These are phyloP conservation scores for Leptographium lundbergii DNA, from an alignment of 2,329 filamentous ascomycete species.

Conservation along the genomic window DNA sequence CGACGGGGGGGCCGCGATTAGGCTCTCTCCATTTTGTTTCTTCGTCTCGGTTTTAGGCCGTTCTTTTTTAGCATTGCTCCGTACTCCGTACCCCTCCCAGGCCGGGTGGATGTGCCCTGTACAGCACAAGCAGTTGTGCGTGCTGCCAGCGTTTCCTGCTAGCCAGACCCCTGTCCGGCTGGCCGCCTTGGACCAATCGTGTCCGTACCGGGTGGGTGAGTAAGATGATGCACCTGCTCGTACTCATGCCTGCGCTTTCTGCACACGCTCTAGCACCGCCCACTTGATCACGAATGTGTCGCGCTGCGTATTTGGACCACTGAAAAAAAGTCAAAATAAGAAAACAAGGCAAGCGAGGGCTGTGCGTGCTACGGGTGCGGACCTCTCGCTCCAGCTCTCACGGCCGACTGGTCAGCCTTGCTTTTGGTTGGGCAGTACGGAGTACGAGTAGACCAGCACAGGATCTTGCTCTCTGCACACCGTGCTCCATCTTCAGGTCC, in stretches of 20 bases:
- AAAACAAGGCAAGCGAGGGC: neutral
- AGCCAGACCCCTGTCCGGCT: neutral
- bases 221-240: neutral
- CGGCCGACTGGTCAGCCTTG: neutral
- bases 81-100: no score
- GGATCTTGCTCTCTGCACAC: no score
- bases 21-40: neutral
- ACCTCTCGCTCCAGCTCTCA: neutral
- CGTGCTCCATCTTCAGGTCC: no score
- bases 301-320: neutral
- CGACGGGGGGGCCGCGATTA: neutral
- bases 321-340: neutral
- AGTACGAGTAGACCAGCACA: no score
- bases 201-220: neutral
- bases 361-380: neutral
- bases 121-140: neutral
- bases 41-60: neutral
- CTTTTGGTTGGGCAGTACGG: neutral
- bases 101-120: no score
- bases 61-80: neutral
- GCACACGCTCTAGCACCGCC: neutral
- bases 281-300: neutral
- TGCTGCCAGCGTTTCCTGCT: neutral
- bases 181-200: no score
- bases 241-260: no score